phyloP scores from a whole-genome alignment of 768 basidiomycete species.

The Phanerochaete carnosa region DNA sequence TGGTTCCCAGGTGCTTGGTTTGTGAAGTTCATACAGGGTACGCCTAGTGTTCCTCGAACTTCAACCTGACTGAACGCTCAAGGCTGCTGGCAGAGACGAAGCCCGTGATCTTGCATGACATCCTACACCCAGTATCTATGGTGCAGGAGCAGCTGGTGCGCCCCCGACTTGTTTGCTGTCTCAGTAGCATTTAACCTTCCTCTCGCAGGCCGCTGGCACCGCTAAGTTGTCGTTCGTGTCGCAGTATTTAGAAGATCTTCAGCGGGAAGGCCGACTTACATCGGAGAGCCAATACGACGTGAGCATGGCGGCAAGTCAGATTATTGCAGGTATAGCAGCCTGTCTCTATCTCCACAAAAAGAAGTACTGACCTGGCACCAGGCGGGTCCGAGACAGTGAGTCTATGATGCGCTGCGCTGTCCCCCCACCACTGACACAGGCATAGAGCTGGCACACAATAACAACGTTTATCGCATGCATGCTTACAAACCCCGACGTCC shows the following conservation, averaged over 20 bases:
- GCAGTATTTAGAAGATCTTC: neutral
- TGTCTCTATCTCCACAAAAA: too few species aligned
- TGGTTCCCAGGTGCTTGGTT: conserved; percentile 15
- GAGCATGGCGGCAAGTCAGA: neutral
- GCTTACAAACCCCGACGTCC: conserved; percentile 11
- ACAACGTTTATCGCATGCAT: conserved; percentile 1
- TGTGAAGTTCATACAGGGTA: conserved; percentile 2
- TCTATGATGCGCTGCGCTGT: neutral
- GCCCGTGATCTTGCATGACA: conserved; percentile 1
- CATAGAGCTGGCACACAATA: neutral
- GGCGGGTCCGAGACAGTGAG: neutral
- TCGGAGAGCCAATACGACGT: neutral
- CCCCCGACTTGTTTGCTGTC: neutral
- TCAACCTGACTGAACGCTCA: neutral
- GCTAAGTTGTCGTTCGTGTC: neutral
- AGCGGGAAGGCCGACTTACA: neutral
- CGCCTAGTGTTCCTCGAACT: neutral
- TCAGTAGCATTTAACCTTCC: neutral
- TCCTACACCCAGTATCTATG: neutral
- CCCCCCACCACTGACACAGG: neutral
- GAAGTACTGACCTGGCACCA: too few species aligned
- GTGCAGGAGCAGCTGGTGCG: conserved; percentile 1
- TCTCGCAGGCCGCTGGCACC: neutral
- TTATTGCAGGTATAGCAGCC: neutral
- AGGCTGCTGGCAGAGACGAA: neutral